Evolutionary conservation across 2,329 filamentous ascomycete species (phyloP), one percentile per base, ranked within the genome.

Genomic region (Diplodia intermedia): DNA sequence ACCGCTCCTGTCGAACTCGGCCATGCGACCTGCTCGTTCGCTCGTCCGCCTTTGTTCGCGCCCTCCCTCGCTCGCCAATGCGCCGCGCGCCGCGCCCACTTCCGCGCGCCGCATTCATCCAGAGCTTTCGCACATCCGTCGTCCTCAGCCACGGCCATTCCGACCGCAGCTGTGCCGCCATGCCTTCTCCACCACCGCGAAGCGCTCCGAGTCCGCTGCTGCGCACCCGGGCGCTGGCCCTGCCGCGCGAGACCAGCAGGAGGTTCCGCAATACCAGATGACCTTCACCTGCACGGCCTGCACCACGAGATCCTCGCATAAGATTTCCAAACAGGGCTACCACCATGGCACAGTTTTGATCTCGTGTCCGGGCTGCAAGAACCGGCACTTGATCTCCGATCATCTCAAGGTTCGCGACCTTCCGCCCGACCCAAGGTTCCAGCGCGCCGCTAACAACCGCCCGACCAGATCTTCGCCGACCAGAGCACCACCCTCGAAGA

Each of bases 271-370:
- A 68, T 99, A 98, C 81, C 86, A 93, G 73, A 85, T 99, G 71
- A 91, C 89, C 61, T 97, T 99, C 79, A 99, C 95, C 72, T 99
- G 95, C 86, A 89, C 91, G 69, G 92, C 92, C 38, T 99, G 95
- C 81, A 83, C 85, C 55, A 82, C 86, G 43, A 90, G 94, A 68
- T 96, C 92, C n/a, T 86, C 89, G 14, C 96, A 99, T 81, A 86
- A 86, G 62, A 85, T 99, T 73, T 93, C 92, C 36, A 97, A 98
- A 80, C 95, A 98, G 77, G 95, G 93, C 38, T 99, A 99, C 78
- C 94, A 98, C 80, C 85, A 90, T 71, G 95, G 95, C 43, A 94
- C 93, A 1, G 90, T 95, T 4, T 84, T 99, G 68, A 94, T 98
- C 71, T 90, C 90, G 40, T 99, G 95, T 77, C 94, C 95, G 0